These are phyloP conservation scores for Liriodendron chinense DNA, from an alignment of 164 flowering plant genomes.

Conservation along the genomic window DNA sequence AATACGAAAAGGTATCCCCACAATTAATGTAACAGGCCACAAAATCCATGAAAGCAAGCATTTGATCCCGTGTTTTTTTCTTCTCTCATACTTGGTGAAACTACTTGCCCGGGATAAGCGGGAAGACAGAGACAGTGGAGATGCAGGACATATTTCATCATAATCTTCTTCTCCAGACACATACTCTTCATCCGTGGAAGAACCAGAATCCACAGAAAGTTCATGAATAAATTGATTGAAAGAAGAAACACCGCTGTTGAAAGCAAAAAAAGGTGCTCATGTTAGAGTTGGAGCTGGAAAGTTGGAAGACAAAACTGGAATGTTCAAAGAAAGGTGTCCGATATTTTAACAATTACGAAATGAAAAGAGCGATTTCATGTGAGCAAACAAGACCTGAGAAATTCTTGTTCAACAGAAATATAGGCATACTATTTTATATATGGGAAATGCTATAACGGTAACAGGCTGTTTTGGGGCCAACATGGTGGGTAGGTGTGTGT, in stretches of 20 bases:
- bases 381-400: too few relatives aligned
- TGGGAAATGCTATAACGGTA: too few relatives aligned
- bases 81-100: constrained; percentile 37
- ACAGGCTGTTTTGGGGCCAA: too few relatives aligned
- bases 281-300: background rate
- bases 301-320: background rate
- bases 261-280: background rate
- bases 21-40: constrained; percentile 53
- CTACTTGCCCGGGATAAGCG: constrained; percentile 51
- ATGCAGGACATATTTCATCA: constrained; percentile 34
- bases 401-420: too few relatives aligned
- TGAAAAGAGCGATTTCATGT: too few relatives aligned
- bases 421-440: too few relatives aligned
- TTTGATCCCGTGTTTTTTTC: constrained; percentile 45
- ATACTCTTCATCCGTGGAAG: constrained; percentile 55
- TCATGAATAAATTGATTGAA: constrained; percentile 93
- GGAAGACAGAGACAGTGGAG: constrained; percentile 54
- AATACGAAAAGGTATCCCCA: constrained; percentile 55
- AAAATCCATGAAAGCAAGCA: constrained; percentile 62
- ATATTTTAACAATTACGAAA: too few relatives aligned
- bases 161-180: constrained; percentile 81
- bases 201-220: constrained; percentile 81
- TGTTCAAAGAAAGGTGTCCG: too few relatives aligned
- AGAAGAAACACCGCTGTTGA: constrained; percentile 87
- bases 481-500: too few relatives aligned